Base-by-base conservation (phyloP, 805 yeast genomes). In the Sungouiella blattae region DNA sequence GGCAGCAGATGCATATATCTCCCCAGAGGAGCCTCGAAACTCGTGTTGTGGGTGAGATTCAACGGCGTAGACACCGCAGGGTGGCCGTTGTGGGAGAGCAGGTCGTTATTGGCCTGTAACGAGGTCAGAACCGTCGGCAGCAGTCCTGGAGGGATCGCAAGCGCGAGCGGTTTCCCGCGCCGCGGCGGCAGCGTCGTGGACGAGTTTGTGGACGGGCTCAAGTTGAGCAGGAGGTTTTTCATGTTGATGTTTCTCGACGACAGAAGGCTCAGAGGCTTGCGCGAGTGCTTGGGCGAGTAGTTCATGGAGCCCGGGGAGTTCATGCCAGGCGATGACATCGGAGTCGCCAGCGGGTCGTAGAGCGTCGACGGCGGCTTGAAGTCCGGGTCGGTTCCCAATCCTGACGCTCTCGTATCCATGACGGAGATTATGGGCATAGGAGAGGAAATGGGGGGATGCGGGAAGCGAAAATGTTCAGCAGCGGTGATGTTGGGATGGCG, bases 241-340 rank as follows among this genome's bases (percentile, higher is more conserved):
- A 60, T 62, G 45, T 64, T 65, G 37, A 67, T 46, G 34, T 58
- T 61, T 29, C 57, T 43, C 26, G 52, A 46, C 20, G 42, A 36
- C 37, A 46, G 44, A 22, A 57, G 50, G 24, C 57, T 46, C 30
- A 55, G 50, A 8, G 60, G 55, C 35, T 57, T 54, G 22, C 60
- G 52, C n/a, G 60, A 47, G 35, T 62, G 69, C 34, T 60, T 58
- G 4, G 71, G 69, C 11, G 65, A 59, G 41, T 61, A 64, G 51
- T 63, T 64, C 46, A 64, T 50, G 11, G 43, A 32, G 6, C 52
- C 53, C 26, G 17, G 24, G 16, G 38, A 16, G 11, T 26, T 21
- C n/a, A n/a, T n/a, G n/a, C n/a, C n/a, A n/a, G n/a, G n/a, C n/a
- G n/a, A n/a, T n/a, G 18, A 31, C 30, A 4, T 35, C 28, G 21